phyloP scores from a whole-genome alignment of 140 eudicot species.

The Senecio squalidus region DNA sequence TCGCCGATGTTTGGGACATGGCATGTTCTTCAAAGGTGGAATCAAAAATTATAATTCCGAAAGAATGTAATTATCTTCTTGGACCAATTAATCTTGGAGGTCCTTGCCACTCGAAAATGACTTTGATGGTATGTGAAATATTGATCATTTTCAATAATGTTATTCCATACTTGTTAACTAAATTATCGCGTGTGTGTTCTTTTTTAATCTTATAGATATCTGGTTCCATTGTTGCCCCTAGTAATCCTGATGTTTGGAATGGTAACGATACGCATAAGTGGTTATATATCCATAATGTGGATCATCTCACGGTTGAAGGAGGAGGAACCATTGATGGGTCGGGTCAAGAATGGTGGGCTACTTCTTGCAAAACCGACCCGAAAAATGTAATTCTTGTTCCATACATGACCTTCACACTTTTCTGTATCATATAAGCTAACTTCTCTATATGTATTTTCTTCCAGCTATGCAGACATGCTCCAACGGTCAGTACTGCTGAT shows the following conservation, averaged over 20 bases:
- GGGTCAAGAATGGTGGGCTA: conserved; percentile 87
- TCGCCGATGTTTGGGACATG: conserved; percentile 55
- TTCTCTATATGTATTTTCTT: conserved; percentile 18
- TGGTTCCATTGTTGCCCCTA: conserved; percentile 72
- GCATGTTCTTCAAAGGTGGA: conserved; percentile 57
- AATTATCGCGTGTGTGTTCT: no score
- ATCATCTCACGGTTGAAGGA: conserved; percentile 64
- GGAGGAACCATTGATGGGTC: conserved; percentile 66
- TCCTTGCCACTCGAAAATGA: conserved; percentile 55
- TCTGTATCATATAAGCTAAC: conserved; percentile 7
- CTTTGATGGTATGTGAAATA: conserved; percentile 45
- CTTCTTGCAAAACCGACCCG: conserved; percentile 61
- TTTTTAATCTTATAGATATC: conserved; percentile 33
- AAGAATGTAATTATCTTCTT: conserved; percentile 32
- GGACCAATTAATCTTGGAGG: conserved; percentile 59
- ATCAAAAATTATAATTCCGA: conserved; percentile 55
- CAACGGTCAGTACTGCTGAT: conserved; percentile 63
- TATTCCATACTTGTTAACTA: neutral
- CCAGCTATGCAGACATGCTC: conserved; percentile 98
- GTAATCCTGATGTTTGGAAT: conserved; percentile 68
- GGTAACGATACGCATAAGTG: conserved; percentile 61
- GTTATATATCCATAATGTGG: conserved; percentile 66
- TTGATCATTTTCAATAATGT: neutral
- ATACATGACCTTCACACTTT: neutral
- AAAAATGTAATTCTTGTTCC: conserved; percentile 42